These are phyloP conservation scores for Rhizophagus prolifer DNA, from an alignment of 192 early-diverging fungal genomes.

Conservation along the genomic window DNA sequence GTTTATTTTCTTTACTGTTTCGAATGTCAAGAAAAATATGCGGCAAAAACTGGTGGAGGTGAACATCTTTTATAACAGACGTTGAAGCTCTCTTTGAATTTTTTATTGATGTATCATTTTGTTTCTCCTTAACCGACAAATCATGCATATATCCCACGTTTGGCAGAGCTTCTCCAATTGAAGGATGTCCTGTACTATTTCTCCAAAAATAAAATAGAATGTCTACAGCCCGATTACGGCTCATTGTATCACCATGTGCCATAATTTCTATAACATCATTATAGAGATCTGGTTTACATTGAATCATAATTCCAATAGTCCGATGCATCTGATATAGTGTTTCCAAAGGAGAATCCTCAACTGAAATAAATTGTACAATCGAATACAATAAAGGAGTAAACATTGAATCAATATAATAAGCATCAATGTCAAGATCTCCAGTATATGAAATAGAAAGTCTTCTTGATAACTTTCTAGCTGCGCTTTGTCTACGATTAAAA, in stretches of 20 bases:
- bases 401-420: conserved; percentile 47
- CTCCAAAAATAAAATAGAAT: conserved; percentile 48
- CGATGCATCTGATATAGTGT: conserved; percentile 48
- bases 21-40: conserved; percentile 38
- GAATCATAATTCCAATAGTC: conserved; percentile 47
- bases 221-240: conserved; percentile 38
- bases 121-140: conserved; percentile 27
- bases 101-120: conserved; percentile 7
- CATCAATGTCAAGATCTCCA: conserved; percentile 39
- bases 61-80: conserved; percentile 1
- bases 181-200: conserved; percentile 43
- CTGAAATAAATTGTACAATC: conserved; percentile 48
- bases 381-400: conserved; percentile 49
- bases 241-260: conserved; percentile 36
- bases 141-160: conserved; percentile 34
- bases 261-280: conserved; percentile 55
- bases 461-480: background rate
- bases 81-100: conserved; percentile 12
- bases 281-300: conserved; percentile 49
- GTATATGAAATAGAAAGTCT: conserved; percentile 22
- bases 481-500: background rate
- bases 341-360: conserved; percentile 40
- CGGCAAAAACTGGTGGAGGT: conserved; percentile 33
- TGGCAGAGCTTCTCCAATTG: conserved; percentile 43
- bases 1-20: background rate